Evolutionary conservation across 2,329 filamentous ascomycete species (phyloP).

Genomic region (Mycosphaerella sp.): DNA sequence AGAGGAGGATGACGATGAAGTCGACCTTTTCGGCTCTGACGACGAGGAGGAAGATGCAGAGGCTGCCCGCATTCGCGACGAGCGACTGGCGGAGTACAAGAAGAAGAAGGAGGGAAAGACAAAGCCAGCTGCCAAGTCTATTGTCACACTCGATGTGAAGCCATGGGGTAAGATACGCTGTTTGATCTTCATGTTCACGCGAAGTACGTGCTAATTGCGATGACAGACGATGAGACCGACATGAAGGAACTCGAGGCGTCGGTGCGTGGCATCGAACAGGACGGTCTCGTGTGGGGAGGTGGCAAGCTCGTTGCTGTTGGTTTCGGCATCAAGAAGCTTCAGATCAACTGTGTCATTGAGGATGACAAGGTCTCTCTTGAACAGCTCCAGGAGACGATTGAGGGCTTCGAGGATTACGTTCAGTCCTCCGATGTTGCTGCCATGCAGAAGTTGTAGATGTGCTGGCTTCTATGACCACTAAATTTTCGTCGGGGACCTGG

Average conservation of each 20-base stretch:
- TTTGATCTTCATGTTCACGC: background rate
- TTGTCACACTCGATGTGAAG: conserved; percentile 95
- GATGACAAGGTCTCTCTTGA: conserved; percentile 89
- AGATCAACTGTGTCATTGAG: conserved; percentile 97
- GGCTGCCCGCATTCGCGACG: conserved; percentile 75
- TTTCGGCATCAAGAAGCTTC: conserved; percentile 98
- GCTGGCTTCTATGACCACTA: background rate
- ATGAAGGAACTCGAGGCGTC: conserved; percentile 73
- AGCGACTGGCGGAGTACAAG: conserved; percentile 86
- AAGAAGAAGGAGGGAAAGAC: conserved; percentile 94
- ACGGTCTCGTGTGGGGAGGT: conserved; percentile 93
- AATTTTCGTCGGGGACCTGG: background rate
- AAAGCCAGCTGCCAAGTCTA: conserved; percentile 90
- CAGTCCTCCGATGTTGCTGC: conserved; percentile 88
- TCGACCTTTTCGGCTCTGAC: conserved; percentile 89
- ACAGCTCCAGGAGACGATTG: conserved; percentile 82
- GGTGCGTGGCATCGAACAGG: conserved; percentile 79
- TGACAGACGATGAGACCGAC: conserved; percentile 66
- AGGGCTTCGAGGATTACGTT: conserved; percentile 85
- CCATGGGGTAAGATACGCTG: conserved; percentile 75
- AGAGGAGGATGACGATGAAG: conserved; percentile 66
- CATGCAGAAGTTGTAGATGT: conserved; percentile 47
- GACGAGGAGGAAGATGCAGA: conserved; percentile 92
- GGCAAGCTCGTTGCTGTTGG: conserved; percentile 85
- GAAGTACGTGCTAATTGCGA: conserved; percentile 10